A percentile compares a stretch with the other conserved stretches of the same genome.
phyloP scores from a whole-genome alignment of 2,329 filamentous ascomycete genomes.

The Colletotrichum paranaense region DNA sequence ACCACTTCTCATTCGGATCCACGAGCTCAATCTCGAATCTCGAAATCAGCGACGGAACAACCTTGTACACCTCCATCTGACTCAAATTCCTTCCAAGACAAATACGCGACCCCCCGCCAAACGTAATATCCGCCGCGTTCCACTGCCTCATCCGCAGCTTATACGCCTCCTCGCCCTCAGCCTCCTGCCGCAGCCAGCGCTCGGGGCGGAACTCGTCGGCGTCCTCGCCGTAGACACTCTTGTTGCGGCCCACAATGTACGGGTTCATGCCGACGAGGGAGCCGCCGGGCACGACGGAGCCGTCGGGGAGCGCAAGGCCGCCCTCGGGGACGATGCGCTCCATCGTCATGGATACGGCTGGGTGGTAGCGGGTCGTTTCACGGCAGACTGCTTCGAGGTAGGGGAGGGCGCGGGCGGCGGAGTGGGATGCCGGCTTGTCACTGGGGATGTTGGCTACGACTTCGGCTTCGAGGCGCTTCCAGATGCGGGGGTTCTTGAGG shows the following conservation, averaged over 20 bases:
- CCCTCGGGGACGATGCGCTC: slow-evolving; percentile 60
- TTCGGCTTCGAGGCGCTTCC: slow-evolving; percentile 48
- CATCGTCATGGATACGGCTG: slow-evolving; percentile 58
- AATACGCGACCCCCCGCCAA: slow-evolving; percentile 52
- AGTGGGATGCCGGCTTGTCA: slow-evolving; percentile 35
- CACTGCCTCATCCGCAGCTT: slow-evolving; percentile 47
- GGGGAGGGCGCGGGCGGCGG: slow-evolving; percentile 44
- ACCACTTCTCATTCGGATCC: slow-evolving; percentile 40
- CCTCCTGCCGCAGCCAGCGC: slow-evolving; percentile 54
- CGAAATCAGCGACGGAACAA: slow-evolving; percentile 54
- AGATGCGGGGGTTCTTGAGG: slow-evolving; percentile 44
- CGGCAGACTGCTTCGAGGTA: slow-evolving; percentile 64
- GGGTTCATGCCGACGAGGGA: slow-evolving; percentile 55
- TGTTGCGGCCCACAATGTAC: slow-evolving; percentile 52
- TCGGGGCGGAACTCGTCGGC: slow-evolving; percentile 57
- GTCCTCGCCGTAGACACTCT: slow-evolving; percentile 55
- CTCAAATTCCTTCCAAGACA: slow-evolving; percentile 52
- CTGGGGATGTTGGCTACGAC: slow-evolving; percentile 38
- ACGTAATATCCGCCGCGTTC: slow-evolving; percentile 51
- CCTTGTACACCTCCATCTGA: slow-evolving; percentile 48
- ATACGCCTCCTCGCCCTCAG: slow-evolving; percentile 47
- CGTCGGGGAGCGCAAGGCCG: slow-evolving; percentile 50
- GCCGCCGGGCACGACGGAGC: slow-evolving; percentile 48
- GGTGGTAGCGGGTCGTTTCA: slow-evolving; percentile 62
- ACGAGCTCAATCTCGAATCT: slow-evolving; percentile 52